These are phyloP conservation scores for Lactifluus volemus DNA, from an alignment of 768 basidiomycete species.

Conservation along the genomic window DNA sequence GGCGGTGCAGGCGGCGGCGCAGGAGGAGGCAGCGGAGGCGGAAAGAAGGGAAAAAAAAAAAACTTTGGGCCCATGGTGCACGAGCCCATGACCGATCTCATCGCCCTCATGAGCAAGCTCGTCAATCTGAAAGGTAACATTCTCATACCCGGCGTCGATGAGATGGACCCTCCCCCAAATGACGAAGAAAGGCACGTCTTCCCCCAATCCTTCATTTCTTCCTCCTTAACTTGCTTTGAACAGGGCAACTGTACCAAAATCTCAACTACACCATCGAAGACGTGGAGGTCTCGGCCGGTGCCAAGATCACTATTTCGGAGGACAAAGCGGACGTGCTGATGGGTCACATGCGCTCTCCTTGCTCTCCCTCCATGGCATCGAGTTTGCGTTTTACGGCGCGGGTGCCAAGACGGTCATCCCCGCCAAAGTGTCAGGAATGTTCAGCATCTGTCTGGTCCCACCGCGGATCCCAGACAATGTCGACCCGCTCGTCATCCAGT, in stretches of 20 bases:
- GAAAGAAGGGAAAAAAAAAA: no score
- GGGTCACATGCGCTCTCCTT: slow-evolving; percentile 88
- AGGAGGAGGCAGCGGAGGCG: no score
- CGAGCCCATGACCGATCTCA: slow-evolving; percentile 92
- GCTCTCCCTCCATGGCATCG: slow-evolving; percentile 89
- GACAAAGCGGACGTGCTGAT: slow-evolving; percentile 78
- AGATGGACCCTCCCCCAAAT: slow-evolving; percentile 70
- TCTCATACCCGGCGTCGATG: slow-evolving; percentile 80
- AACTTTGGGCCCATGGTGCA: slow-evolving; percentile 74
- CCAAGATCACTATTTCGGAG: slow-evolving; percentile 56
- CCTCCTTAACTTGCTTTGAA: no score
- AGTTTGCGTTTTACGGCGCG: slow-evolving; percentile 81
- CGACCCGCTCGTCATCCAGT: slow-evolving; percentile 58
- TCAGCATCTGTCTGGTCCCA: slow-evolving; percentile 91
- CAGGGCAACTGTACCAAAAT: slow-evolving; percentile 60
- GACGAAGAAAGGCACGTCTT: slow-evolving; percentile 56
- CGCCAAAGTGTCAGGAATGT: slow-evolving; percentile 81
- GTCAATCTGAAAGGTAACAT: slow-evolving; percentile 75
- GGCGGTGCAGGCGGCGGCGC: no score
- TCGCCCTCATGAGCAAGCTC: slow-evolving; percentile 76
- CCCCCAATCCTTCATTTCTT: background rate
- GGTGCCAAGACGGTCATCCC: slow-evolving; percentile 94
- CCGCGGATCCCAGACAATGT: slow-evolving; percentile 75
- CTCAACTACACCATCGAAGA: slow-evolving; percentile 70
- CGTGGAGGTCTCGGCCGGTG: slow-evolving; percentile 71